phyloP scores from a whole-genome alignment of 352 stramenopile genomes.

The Ophiocytium majus region DNA sequence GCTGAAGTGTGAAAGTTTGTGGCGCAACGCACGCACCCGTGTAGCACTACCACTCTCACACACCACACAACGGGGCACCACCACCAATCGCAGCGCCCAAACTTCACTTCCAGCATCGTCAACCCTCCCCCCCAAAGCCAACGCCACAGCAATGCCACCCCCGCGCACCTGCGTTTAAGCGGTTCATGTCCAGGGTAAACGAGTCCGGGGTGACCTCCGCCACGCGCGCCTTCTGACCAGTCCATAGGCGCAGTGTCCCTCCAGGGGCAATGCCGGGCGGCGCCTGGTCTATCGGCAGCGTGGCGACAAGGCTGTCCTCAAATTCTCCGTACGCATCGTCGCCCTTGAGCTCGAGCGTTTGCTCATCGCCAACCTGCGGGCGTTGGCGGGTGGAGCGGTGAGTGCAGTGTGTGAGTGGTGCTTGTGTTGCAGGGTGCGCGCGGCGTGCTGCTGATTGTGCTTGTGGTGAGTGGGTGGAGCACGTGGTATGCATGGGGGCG shows the following conservation, averaged over 20 bases:
- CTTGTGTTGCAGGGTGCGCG: not conserved
- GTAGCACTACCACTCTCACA: too few relatives aligned
- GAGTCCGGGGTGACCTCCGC: conserved; percentile 26
- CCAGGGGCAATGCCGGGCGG: conserved; percentile 19
- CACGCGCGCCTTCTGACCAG: conserved; percentile 40
- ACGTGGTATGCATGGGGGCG: too few relatives aligned
- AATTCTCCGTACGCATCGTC: not conserved
- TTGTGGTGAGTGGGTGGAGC: not conserved
- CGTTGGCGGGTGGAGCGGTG: not conserved
- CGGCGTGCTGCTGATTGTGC: not conserved
- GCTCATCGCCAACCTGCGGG: not conserved
- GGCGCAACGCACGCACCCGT: too few relatives aligned
- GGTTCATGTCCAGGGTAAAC: conserved; percentile 43
- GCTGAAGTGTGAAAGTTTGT: too few relatives aligned
- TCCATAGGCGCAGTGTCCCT: conserved; percentile 32
- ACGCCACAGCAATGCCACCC: too few relatives aligned
- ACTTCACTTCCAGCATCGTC: too few relatives aligned
- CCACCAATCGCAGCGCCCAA: too few relatives aligned
- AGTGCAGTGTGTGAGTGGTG: not conserved
- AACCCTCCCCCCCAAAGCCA: too few relatives aligned
- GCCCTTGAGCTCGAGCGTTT: not conserved
- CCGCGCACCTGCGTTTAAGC: not conserved
- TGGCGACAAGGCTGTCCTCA: conserved; percentile 29
- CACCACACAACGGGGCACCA: too few relatives aligned
- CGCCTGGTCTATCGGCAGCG: conserved; percentile 24